A percentile compares a stretch with the other conserved stretches of the same genome.
Conservation (phyloP, 176 grass and related monocot species). For the bread wheat (Triticum aestivum) region DNA sequence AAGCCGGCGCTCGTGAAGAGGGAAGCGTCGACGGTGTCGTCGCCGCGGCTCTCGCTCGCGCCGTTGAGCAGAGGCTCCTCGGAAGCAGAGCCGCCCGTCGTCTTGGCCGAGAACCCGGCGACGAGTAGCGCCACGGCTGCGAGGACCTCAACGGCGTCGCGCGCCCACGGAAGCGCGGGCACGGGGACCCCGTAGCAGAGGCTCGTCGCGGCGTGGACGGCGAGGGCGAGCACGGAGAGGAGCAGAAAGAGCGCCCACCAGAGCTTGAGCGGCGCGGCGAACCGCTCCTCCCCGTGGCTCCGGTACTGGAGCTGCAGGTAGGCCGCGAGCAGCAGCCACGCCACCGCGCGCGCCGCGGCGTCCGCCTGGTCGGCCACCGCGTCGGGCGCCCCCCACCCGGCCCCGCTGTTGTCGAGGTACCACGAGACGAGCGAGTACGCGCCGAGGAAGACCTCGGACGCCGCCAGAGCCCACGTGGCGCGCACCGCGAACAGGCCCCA, state of each 20-base stretch:
- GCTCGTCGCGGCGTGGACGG: conserved; percentile 15
- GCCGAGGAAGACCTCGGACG: conserved; percentile 23
- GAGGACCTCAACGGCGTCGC: conserved; percentile 49
- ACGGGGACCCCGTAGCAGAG: conserved; percentile 17
- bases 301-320: conserved; percentile 50
- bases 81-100: neutral
- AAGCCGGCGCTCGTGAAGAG: conserved; percentile 56
- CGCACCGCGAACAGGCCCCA: conserved; percentile 14
- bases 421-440: conserved; percentile 10
- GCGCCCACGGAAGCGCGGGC: conserved; percentile 38
- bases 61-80: conserved; percentile 72
- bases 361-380: conserved; percentile 25
- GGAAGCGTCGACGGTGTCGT: conserved; percentile 25
- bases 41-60: neutral
- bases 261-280: conserved; percentile 50
- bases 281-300: conserved; percentile 35
- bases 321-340: conserved; percentile 57
- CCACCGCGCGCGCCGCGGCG: conserved; percentile 33
- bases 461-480: conserved; percentile 33
- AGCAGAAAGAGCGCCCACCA: conserved; percentile 67
- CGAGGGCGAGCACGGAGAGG: conserved; percentile 36
- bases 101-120: conserved; percentile 44
- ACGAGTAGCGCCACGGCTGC: conserved; percentile 19
- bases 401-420: conserved; percentile 15
- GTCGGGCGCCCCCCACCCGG: conserved; percentile 41